Base-by-base conservation (phyloP, 139 green algal species). In the Zygnema cylindricum region DNA sequence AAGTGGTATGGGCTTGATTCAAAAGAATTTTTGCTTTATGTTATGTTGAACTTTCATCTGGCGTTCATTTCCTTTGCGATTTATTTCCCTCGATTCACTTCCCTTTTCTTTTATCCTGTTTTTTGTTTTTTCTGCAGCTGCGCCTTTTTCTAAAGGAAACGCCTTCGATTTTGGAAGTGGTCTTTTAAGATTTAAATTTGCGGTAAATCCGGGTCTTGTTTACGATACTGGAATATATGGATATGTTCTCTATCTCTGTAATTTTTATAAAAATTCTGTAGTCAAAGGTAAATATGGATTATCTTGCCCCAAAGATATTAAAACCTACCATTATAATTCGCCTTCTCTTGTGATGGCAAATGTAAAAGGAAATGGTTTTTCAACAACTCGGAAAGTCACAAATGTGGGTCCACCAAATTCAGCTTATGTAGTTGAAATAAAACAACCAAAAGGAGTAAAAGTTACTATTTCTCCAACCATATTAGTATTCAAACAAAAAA, bases 391-490 rank as follows among this genome's bases (percentile, higher is more conserved):
- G 1, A 81, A 25, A 1, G 81, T 87, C 39, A 63, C 25, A 39
- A 87, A 81, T 43, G 81, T 87, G 36, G 81, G 42, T 2, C 22
- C 30, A 25, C 41, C 11, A 16, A 69, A 39, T 39, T 40, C 38
- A 30, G 77, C 78, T 16, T 85, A 85, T 38, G 69, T 35, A 81
- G 78, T 63, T 38, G 36, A 85, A 63, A 41, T 85, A 35, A 41
- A 77, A 1, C 36, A 32, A 30, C 78, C 78, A n/a, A 7, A 33
- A 33, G 78, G 78, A 38, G 16, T 54, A 25, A 39, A 57, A 75
- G 81, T 87, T 23, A 87, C 43, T 1, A 55, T 87, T 39, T 54
- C 54, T 40, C 81, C 81, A 22, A 87, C n/a, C 49, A 25, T 43
- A 69, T 78, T 87, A 25, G 32, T 23, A 38, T 36, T 85, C 0